Conservation (phyloP, 768 basidiomycete species). For the Hericium rajendrae region DNA sequence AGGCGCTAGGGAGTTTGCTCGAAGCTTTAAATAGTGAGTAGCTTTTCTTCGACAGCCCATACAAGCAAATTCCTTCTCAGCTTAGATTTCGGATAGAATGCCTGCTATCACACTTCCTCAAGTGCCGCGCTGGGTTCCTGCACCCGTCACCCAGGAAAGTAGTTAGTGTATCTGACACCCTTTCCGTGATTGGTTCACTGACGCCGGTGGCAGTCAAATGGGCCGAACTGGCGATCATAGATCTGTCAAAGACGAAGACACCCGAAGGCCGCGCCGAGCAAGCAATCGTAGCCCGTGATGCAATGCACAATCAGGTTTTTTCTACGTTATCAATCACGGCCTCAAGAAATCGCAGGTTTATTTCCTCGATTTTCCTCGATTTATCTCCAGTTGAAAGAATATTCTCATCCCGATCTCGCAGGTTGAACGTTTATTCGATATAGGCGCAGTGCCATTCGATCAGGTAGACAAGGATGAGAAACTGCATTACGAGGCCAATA, state of each 20-base stretch:
- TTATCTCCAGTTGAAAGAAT: not conserved
- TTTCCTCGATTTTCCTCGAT: not conserved
- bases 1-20: not conserved
- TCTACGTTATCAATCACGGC: constrained; percentile 43
- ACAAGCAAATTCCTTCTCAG: not conserved
- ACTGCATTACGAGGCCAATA: constrained; percentile 20
- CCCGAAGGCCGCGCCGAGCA: constrained; percentile 24
- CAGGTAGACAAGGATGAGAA: constrained; percentile 27
- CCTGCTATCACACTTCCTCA: constrained; percentile 10
- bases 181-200: not conserved
- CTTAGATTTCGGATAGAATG: constrained; percentile 1
- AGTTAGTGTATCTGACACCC: constrained; percentile 7
- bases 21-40: not conserved
- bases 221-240: constrained; percentile 25
- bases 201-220: constrained; percentile 22
- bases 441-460: constrained; percentile 26
- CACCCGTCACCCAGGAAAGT: constrained; percentile 16
- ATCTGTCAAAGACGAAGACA: constrained; percentile 23
- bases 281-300: constrained; percentile 22
- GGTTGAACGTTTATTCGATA: constrained; percentile 26
- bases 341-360: constrained; percentile 31
- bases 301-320: constrained; percentile 29
- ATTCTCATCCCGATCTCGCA: not conserved
- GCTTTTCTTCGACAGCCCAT: not conserved
- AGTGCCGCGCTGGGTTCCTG: constrained; percentile 16